phyloP scores from a whole-genome alignment of 257 asterid species.

The Mitragyna speciosa region DNA sequence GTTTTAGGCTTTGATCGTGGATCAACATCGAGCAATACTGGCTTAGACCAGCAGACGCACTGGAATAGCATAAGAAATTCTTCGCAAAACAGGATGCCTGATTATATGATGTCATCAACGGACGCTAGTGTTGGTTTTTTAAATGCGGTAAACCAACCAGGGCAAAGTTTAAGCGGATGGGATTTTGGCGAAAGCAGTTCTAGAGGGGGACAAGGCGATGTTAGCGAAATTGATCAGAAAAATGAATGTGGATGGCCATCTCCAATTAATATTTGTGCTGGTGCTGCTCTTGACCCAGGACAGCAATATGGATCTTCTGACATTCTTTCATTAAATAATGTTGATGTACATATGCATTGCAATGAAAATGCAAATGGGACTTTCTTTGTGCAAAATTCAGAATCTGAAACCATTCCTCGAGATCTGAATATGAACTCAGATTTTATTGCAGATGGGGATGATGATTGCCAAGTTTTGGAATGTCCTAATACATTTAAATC shows the following conservation, averaged over 20 bases:
- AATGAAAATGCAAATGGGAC: constrained; percentile 34
- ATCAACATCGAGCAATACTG: constrained; percentile 55
- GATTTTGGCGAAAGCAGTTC: constrained; percentile 74
- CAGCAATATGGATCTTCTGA: constrained; percentile 35
- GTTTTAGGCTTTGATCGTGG: constrained; percentile 62
- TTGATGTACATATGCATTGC: constrained; percentile 32
- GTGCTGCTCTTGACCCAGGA: constrained; percentile 31
- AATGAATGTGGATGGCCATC: constrained; percentile 47
- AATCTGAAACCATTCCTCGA: constrained; percentile 32
- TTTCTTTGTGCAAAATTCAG: constrained; percentile 36
- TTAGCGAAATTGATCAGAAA: constrained; percentile 41
- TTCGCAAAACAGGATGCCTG: constrained; percentile 46
- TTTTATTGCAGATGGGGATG: constrained; percentile 31
- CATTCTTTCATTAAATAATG: constrained; percentile 37
- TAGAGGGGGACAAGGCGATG: constrained; percentile 38
- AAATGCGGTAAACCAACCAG: constrained; percentile 42
- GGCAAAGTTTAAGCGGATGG: constrained; percentile 48
- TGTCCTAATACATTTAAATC: constrained; percentile 37
- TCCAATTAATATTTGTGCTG: constrained; percentile 30
- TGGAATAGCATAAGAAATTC: constrained; percentile 64
- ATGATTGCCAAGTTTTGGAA: constrained; percentile 63
- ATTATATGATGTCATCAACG: constrained; percentile 44
- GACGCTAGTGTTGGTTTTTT: constrained; percentile 38
- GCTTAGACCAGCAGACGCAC: constrained; percentile 60
- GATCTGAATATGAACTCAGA: constrained; percentile 51